Evolutionary conservation across 1,284 basidiomycete species (phyloP).

Genomic region (Malassezia dermatis): DNA sequence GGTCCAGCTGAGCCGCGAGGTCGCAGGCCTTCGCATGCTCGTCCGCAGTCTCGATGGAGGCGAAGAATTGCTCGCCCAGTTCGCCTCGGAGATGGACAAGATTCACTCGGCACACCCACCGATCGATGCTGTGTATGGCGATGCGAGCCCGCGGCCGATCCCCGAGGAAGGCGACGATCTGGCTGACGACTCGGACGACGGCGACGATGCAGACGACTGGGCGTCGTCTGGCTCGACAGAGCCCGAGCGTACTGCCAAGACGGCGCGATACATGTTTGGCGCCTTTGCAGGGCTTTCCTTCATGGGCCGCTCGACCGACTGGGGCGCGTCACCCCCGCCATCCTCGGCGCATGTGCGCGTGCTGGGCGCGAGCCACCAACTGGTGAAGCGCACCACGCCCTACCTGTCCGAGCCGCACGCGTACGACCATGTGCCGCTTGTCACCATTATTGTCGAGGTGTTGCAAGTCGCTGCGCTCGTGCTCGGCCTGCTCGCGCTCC

Average conservation of each 20-base stretch:
- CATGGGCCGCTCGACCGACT: constrained; percentile 28
- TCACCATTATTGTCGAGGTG: constrained; percentile 30
- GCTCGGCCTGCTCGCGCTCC: constrained; percentile 22
- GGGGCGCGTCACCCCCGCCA: constrained; percentile 9
- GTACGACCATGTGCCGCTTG: constrained; percentile 30
- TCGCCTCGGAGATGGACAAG: constrained; percentile 38
- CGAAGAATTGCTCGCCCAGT: constrained; percentile 40
- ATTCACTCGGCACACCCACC: constrained; percentile 8
- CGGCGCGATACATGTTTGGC: constrained; percentile 37
- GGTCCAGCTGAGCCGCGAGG: constrained; percentile 32
- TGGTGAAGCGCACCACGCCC: constrained; percentile 30
- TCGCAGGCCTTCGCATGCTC: constrained; percentile 33
- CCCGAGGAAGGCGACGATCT: constrained; percentile 12
- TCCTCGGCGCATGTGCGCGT: constrained; percentile 21
- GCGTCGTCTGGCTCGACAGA: constrained; percentile 15
- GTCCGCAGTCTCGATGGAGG: constrained; percentile 40
- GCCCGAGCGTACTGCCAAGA: constrained; percentile 15
- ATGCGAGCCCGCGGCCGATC: constrained; percentile 18
- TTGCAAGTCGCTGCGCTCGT: constrained; percentile 25
- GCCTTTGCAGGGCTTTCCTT: constrained; percentile 38
- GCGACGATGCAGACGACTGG: constrained; percentile 30
- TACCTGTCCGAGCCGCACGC: constrained; percentile 18
- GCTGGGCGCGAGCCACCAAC: constrained; percentile 36
- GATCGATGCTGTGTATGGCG: neutral
- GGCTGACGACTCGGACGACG: constrained; percentile 18